Evolutionary conservation across 164 flowering plant genomes (phyloP).

Genomic region (Echeveria elegans): DNA sequence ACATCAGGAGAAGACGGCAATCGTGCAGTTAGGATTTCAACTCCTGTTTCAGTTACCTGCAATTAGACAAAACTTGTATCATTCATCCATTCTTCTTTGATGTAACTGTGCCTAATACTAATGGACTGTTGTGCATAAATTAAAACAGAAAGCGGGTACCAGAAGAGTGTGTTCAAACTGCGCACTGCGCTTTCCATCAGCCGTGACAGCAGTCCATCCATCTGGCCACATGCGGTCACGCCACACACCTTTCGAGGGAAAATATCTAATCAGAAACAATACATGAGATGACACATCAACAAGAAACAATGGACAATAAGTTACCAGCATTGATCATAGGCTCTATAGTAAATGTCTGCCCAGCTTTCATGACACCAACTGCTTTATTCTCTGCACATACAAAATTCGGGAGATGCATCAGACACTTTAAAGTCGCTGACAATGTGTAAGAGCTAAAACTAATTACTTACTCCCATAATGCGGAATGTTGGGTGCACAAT

Average conservation of each 20-base stretch:
- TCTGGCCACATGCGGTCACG: constrained; percentile 99
- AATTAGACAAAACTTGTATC: background rate
- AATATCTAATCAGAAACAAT: background rate
- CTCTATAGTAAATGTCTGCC: constrained; percentile 95
- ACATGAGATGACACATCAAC: too few species aligned
- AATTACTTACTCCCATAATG: constrained; percentile 85
- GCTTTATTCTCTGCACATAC: constrained; percentile 75
- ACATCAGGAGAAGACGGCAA: constrained; percentile 79
- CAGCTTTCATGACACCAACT: constrained; percentile 97
- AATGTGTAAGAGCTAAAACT: constrained; percentile 7
- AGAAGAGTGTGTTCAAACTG: constrained; percentile 97
- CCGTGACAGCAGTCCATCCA: constrained; percentile 98
- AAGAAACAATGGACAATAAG: background rate
- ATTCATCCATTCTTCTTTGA: background rate
- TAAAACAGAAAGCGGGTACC: constrained; percentile 30
- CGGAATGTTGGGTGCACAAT: constrained; percentile 96
- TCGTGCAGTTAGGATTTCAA: constrained; percentile 83
- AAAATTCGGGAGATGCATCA: constrained; percentile 21
- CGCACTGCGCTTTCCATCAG: constrained; percentile 98
- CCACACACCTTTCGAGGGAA: constrained; percentile 67
- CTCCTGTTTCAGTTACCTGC: constrained; percentile 94
- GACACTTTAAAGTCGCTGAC: background rate
- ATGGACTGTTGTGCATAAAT: background rate
- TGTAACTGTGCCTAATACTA: background rate
- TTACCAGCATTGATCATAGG: constrained; percentile 95